A percentile compares a stretch with the other conserved stretches of the same genome.
These are phyloP conservation scores for Lasiosphaeria ovina DNA, from an alignment of 495 filamentous ascomycete species.

Conservation along the genomic window DNA sequence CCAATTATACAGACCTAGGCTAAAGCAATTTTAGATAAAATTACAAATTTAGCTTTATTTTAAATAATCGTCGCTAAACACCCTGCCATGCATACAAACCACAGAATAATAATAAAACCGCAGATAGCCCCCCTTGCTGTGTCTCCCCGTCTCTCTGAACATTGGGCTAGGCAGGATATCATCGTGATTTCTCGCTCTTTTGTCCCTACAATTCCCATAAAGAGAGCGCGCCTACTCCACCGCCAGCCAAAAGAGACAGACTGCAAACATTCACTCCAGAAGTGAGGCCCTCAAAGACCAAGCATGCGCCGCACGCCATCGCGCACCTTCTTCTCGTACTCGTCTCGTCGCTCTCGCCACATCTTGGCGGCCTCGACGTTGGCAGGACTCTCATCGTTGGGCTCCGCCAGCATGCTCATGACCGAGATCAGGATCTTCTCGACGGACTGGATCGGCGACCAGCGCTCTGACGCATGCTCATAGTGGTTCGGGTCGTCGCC, in stretches of 20 bases:
- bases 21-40: background rate
- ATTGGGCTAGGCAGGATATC: background rate
- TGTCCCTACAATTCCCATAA: too few species aligned
- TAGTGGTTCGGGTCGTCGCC: conserved; percentile 99
- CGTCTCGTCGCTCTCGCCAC: conserved; percentile 83
- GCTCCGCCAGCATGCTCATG: conserved; percentile 98
- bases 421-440: conserved; percentile 98
- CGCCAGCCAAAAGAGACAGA: too few species aligned
- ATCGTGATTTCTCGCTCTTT: background rate
- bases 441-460: conserved; percentile 94
- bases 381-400: conserved; percentile 96
- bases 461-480: conserved; percentile 92
- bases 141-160: background rate
- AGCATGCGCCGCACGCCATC: conserved; percentile 64
- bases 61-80: background rate
- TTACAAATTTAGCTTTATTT: background rate
- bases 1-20: background rate
- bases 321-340: conserved; percentile 85
- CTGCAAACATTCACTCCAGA: background rate
- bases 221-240: too few species aligned
- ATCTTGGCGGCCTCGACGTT: conserved; percentile 98
- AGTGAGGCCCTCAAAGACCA: conserved; percentile 39
- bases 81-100: background rate
- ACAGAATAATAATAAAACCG: background rate
- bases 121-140: background rate